These are phyloP conservation scores for Cutaneotrichosporon sp. DNA, from an alignment of 1,284 basidiomycete genomes.

Conservation along the genomic window DNA sequence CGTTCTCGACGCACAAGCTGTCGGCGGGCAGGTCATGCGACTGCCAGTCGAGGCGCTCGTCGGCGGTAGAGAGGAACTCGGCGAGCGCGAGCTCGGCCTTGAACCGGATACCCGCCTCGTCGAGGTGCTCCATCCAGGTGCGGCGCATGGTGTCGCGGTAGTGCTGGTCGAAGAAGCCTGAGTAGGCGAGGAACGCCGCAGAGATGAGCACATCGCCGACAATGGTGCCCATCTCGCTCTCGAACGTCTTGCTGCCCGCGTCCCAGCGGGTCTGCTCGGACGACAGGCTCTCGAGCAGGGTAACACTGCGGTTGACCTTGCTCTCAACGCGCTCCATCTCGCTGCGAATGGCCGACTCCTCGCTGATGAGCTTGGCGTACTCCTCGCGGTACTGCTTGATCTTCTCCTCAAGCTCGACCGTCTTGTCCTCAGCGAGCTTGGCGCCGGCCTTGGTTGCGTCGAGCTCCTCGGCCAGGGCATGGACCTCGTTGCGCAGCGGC, in stretches of 20 bases:
- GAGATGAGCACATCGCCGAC: conserved; percentile 96
- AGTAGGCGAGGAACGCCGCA: conserved; percentile 94
- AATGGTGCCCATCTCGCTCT: conserved; percentile 98
- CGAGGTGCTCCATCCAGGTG: conserved; percentile 86
- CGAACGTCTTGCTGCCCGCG: conserved; percentile 90
- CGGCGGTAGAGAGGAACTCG: conserved; percentile 96
- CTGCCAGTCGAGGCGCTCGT: conserved; percentile 95
- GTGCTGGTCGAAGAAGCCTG: conserved; percentile 98
- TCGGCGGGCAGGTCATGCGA: conserved; percentile 92
- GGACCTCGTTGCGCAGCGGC: conserved; percentile 92
- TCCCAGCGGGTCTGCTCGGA: conserved; percentile 97
- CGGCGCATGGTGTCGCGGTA: conserved; percentile 98
- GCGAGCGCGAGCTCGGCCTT: conserved; percentile 89
- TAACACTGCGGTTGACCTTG: conserved; percentile 97
- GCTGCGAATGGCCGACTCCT: conserved; percentile 93
- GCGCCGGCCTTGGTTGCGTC: conserved; percentile 93
- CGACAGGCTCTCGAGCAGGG: conserved; percentile 87
- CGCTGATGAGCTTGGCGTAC: conserved; percentile 94
- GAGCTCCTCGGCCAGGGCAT: conserved; percentile 87
- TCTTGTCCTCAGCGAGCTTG: conserved; percentile 83
- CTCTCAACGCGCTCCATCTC: conserved; percentile 98
- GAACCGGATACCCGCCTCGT: conserved; percentile 88
- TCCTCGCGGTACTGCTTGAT: conserved; percentile 96
- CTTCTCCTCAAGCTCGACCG: conserved; percentile 87
- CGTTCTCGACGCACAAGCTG: conserved; percentile 95